Base-by-base conservation (phyloP, 768 basidiomycete species). In the Mycena kentingensis region DNA sequence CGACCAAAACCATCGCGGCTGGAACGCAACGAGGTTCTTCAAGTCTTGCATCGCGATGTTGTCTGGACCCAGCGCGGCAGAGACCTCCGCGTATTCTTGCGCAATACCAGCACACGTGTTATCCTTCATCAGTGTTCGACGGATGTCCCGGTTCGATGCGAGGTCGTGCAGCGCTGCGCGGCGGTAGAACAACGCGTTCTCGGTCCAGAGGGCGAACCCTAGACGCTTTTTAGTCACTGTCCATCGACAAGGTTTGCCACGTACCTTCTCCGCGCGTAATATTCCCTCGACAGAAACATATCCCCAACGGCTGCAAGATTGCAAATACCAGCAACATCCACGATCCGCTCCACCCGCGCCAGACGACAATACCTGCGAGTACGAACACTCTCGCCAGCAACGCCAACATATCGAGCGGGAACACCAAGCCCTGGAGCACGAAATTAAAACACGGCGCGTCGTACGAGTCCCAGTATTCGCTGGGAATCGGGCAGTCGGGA, bases 1-100 rank as follows among this genome's bases (percentile, higher is more conserved):
- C 15, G 65, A 59, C 70, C 70, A 71, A 32, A 57, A 49, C 66
- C 66, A 70, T n/a, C 62, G 67, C 6, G 64, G 60, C 6, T 49
- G 46, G 1, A 42, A 37, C 3, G 10, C 22, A 4, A 21, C 4
- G 25, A 39, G 45, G 6, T 56, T 42, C 21, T 34, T 13, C 21
- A 53, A 5, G 25, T 25, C 7, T 5, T 7, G 21, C 22, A 26
- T 44, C 21, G 51, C 49, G 24, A 56, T 47, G 2, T 54, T 63
- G 12, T 41, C 32, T 28, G 60, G 32, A 0, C 64, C 68, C 5
- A 72, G 36, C 16, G 22, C 21, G 8, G 48, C 29, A 19, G 62
- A 61, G 1, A 59, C 57, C 26, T 61, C 59, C 15, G 18, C 19
- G 43, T 66, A 72, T 46, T 71, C 70, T 62, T 36, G n/a, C 5